Evolutionary conservation across 2,329 filamentous ascomycete species (phyloP).

Genomic region (Coniochaeta pulveracea): DNA sequence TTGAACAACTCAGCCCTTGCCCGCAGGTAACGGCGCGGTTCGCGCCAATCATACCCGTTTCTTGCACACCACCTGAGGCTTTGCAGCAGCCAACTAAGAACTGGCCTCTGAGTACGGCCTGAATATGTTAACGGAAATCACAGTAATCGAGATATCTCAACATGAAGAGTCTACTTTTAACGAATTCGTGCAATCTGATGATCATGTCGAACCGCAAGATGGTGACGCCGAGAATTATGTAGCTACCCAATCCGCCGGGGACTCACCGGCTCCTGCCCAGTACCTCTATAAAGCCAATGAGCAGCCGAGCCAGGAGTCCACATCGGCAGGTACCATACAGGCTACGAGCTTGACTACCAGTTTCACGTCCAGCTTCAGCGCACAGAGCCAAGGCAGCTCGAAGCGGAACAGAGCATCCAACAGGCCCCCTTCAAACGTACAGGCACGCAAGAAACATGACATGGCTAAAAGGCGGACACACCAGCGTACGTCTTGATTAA

Average conservation of each 20-base stretch:
- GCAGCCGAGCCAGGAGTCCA: constrained; percentile 7
- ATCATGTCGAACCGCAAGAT: constrained; percentile 7
- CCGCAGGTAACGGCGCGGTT: background rate
- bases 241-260: constrained; percentile 4
- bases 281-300: constrained; percentile 8
- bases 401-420: constrained; percentile 9
- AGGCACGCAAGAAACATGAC: constrained; percentile 6
- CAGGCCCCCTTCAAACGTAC: constrained; percentile 8
- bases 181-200: constrained; percentile 9
- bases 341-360: constrained; percentile 10
- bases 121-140: constrained; percentile 1
- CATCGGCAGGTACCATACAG: constrained; percentile 8
- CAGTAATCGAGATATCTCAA: constrained; percentile 2
- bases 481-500: constrained; percentile 6
- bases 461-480: constrained; percentile 6
- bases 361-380: constrained; percentile 8
- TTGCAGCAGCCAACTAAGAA: constrained; percentile 1
- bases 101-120: background rate
- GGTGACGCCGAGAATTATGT: constrained; percentile 7
- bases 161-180: constrained; percentile 2
- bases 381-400: constrained; percentile 6
- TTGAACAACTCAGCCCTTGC: background rate
- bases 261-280: constrained; percentile 9
- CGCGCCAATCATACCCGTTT: background rate
- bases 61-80: background rate